Base-by-base conservation (phyloP, 768 basidiomycete species). In the Leucocoprinus birnbaumii region DNA sequence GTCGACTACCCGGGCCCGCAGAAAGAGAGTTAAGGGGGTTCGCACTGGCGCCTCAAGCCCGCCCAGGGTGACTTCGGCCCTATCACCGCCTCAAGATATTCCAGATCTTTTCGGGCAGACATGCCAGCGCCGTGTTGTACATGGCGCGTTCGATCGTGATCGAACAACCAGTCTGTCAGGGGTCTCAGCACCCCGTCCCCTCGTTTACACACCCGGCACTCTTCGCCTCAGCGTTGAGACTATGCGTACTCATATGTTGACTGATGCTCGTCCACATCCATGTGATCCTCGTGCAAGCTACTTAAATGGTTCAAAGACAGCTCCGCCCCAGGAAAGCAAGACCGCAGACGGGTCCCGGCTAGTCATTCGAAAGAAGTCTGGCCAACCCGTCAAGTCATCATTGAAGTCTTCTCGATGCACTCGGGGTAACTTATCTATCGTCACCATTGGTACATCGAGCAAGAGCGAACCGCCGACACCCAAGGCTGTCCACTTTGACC, bases 401-500 rank as follows among this genome's bases (percentile, higher is more conserved):
- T 79, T 98, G 60, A 98, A 97, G 73, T 75, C 82, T 11, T 77
- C 84, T 22, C 76, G 79, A 54, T 79, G 78, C 51, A 68, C 78
- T 47, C 71, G 77, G 52, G 75, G 75, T 51, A 73, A 61, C 49
- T 68, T 87, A 13, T 75, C 80, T 2, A 77, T 87, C 48, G 66
- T 84, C 61, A 82, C 83, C 22, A 65, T 69, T 46, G 71, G 73
- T 27, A 59, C 64, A 41, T 72, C 74, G 56, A 78, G 76, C 63
- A 83, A 86, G 72, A 92, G 89, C 68, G 89, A 85, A 55, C 96
- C 96, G 0, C 95, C 95, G 0, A 85, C 80, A 37, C 73, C 82
- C 59, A 95, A 97, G 68, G 86, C 84, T 22, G 96, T 99, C 8
- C 93, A 97, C 64, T 99, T 99, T 58, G 91, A 96, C 71, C 68